These are phyloP conservation scores for Tulasnella sp. DNA, from an alignment of 768 basidiomycete species.

Conservation along the genomic window DNA sequence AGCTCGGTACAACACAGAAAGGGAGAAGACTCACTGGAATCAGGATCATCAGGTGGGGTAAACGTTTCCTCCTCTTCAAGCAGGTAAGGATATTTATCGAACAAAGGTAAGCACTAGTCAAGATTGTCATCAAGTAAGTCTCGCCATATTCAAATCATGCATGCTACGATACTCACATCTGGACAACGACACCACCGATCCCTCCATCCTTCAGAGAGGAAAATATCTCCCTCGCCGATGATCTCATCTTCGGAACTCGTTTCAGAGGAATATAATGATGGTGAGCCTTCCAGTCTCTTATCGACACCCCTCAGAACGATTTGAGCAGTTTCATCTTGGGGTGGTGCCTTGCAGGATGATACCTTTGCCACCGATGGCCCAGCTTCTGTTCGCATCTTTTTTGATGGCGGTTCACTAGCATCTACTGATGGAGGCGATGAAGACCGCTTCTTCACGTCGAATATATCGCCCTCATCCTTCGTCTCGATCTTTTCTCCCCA, in stretches of 20 bases:
- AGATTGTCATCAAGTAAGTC: not conserved
- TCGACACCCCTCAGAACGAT: slow-evolving; percentile 29
- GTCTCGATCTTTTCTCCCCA: not conserved
- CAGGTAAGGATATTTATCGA: slow-evolving; percentile 45
- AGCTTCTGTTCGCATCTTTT: slow-evolving; percentile 30
- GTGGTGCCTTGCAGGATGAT: slow-evolving; percentile 43
- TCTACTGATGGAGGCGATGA: slow-evolving; percentile 21
- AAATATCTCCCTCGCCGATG: slow-evolving; percentile 56
- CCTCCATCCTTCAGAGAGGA: slow-evolving; percentile 60
- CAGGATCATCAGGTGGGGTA: slow-evolving; percentile 76
- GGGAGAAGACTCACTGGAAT: slow-evolving; percentile 48
- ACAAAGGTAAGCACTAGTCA: slow-evolving; percentile 43
- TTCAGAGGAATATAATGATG: not conserved
- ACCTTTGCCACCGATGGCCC: slow-evolving; percentile 17
- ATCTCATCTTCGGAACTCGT: slow-evolving; percentile 18
- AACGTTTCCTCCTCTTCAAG: slow-evolving; percentile 62
- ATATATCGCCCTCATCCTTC: not conserved
- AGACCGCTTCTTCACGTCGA: slow-evolving; percentile 13
- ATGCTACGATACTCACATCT: slow-evolving; percentile 33
- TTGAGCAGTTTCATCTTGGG: slow-evolving; percentile 35
- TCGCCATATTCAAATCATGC: not conserved
- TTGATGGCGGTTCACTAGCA: slow-evolving; percentile 30
- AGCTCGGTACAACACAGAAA: not conserved
- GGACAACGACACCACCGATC: slow-evolving; percentile 68
- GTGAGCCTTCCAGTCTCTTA: not conserved